Percentiles rank a stretch among this genome's conserved stretches.
These are phyloP conservation scores for Fusarium verticillioides DNA, from an alignment of 2,329 filamentous ascomycete genomes.

Conservation along the genomic window DNA sequence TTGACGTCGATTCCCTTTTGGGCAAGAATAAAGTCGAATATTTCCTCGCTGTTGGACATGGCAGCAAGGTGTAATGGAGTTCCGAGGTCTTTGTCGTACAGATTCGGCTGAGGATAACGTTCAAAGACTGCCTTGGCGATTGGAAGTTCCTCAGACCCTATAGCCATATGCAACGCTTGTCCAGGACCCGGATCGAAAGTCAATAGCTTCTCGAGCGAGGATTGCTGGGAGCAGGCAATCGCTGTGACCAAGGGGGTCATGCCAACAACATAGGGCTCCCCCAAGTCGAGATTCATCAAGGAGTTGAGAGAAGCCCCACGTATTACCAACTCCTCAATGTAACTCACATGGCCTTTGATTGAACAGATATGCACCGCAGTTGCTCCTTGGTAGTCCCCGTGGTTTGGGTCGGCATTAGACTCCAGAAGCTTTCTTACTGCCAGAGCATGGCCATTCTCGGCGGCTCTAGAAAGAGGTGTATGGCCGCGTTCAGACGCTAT, in stretches of 20 bases:
- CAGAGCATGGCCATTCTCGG: background rate
- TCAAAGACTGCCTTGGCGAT: background rate
- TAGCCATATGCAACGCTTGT: background rate
- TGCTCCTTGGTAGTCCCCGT: background rate
- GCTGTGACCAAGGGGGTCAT: background rate
- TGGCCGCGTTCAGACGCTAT: background rate
- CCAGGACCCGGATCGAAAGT: background rate
- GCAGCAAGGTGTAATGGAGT: background rate
- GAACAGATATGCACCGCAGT: background rate
- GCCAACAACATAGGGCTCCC: background rate
- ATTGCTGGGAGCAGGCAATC: background rate
- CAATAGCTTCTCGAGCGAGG: background rate
- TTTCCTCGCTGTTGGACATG: background rate
- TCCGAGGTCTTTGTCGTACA: background rate
- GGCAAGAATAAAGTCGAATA: background rate
- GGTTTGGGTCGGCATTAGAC: background rate
- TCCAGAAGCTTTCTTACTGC: background rate
- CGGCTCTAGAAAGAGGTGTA: background rate
- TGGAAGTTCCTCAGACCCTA: background rate
- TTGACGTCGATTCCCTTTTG: background rate
- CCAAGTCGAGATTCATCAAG: background rate
- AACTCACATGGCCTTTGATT: background rate
- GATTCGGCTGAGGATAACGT: background rate
- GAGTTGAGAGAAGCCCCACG: background rate
- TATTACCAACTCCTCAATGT: background rate